Conservation (phyloP, 2,329 filamentous ascomycete species). For the Fusarium sambucinum region DNA sequence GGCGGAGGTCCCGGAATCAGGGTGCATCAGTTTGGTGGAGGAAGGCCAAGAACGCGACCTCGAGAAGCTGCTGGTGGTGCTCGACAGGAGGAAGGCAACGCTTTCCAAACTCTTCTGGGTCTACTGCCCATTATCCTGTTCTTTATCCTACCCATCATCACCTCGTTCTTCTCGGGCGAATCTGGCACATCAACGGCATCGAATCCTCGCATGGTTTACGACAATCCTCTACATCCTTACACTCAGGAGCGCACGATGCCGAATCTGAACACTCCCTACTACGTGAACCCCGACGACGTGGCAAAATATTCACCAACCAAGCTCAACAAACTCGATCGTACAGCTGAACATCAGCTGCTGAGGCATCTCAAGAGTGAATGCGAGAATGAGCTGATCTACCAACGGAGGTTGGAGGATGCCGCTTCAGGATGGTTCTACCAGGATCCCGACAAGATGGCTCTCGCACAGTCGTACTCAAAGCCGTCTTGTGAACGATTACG, state of each 20-base stretch:
- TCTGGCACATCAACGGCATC: slow-evolving; percentile 55
- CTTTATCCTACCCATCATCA: slow-evolving; percentile 86
- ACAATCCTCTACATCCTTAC: slow-evolving; percentile 75
- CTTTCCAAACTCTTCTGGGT: slow-evolving; percentile 73
- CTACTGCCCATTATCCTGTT: slow-evolving; percentile 90
- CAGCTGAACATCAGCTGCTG: slow-evolving; percentile 80
- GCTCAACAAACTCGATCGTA: slow-evolving; percentile 79
- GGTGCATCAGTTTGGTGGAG: slow-evolving; percentile 95
- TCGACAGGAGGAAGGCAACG: slow-evolving; percentile 62
- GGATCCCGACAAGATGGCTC: slow-evolving; percentile 81
- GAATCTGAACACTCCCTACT: slow-evolving; percentile 83
- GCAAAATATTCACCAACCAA: slow-evolving; percentile 76
- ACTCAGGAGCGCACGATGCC: slow-evolving; percentile 79
- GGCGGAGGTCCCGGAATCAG: slow-evolving; percentile 90
- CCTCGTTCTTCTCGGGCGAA: slow-evolving; percentile 77
- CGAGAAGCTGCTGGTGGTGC: slow-evolving; percentile 66
- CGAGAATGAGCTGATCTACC: slow-evolving; percentile 75
- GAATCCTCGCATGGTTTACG: slow-evolving; percentile 79
- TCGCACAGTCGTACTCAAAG: slow-evolving; percentile 69
- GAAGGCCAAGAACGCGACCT: slow-evolving; percentile 79
- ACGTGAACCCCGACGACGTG: slow-evolving; percentile 82
- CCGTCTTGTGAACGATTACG: slow-evolving; percentile 66
- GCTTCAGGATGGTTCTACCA: slow-evolving; percentile 90
- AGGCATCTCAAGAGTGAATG: slow-evolving; percentile 76
- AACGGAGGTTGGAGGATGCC: slow-evolving; percentile 77